These are phyloP conservation scores for Colletotrichum kahawae DNA, from an alignment of 2,329 filamentous ascomycete genomes.

Conservation along the genomic window DNA sequence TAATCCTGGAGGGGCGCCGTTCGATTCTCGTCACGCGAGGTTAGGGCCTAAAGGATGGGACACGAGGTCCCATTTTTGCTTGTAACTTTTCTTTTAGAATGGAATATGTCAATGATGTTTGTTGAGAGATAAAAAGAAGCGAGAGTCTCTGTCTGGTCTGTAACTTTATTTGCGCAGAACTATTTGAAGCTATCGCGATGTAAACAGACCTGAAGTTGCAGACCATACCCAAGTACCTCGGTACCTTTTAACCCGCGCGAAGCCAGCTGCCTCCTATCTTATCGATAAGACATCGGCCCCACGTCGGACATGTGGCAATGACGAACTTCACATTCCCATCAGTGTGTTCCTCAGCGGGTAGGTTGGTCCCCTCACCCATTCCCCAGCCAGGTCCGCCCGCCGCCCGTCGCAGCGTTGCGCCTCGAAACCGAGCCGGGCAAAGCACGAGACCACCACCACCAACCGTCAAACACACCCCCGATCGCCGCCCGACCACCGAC, in stretches of 20 bases:
- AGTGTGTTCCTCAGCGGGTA: not conserved
- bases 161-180: not conserved
- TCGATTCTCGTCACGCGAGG: not conserved
- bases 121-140: not conserved
- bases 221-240: not conserved
- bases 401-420: constrained; percentile 8
- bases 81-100: not conserved
- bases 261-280: not conserved
- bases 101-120: not conserved
- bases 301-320: not conserved
- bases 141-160: not conserved
- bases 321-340: not conserved
- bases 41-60: not conserved
- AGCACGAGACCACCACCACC: constrained; percentile 10
- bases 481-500: constrained; percentile 6
- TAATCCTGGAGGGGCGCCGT: not conserved
- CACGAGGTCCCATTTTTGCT: not conserved
- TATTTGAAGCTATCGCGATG: not conserved
- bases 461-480: not conserved
- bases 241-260: not conserved
- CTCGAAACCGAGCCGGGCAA: constrained; percentile 14
- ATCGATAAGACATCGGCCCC: not conserved
- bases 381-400: not conserved
- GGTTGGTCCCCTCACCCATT: not conserved
- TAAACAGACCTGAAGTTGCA: not conserved